Evolutionary conservation across 345 rosid genomes (phyloP), one percentile per base, ranked within the genome.

Genomic region (Noccaea bulbosa): DNA sequence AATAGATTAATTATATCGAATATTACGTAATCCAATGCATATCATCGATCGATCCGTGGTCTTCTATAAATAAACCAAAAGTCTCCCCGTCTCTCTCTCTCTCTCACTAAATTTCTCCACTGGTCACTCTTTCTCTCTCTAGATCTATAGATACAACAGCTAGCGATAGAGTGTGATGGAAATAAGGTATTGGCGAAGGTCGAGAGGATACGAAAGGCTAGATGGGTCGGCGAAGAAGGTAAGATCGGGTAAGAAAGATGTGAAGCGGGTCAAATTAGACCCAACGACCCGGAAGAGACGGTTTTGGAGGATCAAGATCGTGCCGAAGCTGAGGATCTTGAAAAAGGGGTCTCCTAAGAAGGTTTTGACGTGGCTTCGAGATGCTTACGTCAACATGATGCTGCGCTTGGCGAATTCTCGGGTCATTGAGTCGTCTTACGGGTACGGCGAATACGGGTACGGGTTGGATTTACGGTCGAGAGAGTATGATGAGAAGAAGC

Each of bases 381-480:
- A 86, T 65, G 84, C 88, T n/a, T 88, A 86, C 80, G 89, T 84
- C 55, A 88, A 82, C 17, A 79, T 83, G 92, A 86, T 86, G 92
- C 65, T 86, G 30, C 59, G 82, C 40, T 14, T 89, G 4, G 88
- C 86, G 3, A 79, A 72, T 35, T 81, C 89, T 35, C 79, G 73
- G 63, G 72, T 78, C 40, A 45, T 77, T 15, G 66, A 69, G 32
- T 41, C 67, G 11, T 69, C 82, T 0, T 77, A 79, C 76, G 73
- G 78, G 39, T 71, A 77, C 60, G 72, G 66, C 9, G 70, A 52
- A 11, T 67, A 60, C 16, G 74, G 70, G 8, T 69, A 67, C 61
- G 83, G 85, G 34, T 38, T 61, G 48, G 73, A 30, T 32, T 63
- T 56, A 33, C 74, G 78, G 55, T 47, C 64, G 51, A 85, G 78